Conservation (phyloP, 1,139 yeast species). For the Kluyveromyces marxianus region DNA sequence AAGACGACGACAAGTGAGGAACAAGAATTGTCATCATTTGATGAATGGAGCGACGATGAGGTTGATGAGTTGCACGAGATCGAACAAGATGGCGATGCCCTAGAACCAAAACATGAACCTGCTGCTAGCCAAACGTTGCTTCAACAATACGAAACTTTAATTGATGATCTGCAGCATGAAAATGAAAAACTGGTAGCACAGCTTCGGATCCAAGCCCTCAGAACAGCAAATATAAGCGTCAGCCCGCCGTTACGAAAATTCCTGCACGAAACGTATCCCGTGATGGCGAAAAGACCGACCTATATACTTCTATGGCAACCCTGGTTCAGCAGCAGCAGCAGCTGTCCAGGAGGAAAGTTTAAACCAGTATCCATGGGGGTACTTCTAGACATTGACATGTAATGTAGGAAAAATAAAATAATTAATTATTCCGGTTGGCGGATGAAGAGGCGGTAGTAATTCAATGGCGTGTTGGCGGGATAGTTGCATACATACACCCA, state of each 20-base stretch:
- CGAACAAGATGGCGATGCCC: not conserved
- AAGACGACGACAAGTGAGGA: too few relatives aligned
- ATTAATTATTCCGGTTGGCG: too few relatives aligned
- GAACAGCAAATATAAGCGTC: not conserved
- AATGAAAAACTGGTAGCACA: not conserved
- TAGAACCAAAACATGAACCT: not conserved
- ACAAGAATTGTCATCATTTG: not conserved
- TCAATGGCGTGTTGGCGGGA: too few relatives aligned
- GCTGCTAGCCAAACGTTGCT: not conserved
- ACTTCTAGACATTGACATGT: too few relatives aligned
- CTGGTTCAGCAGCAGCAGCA: not conserved
- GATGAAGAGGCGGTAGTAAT: too few relatives aligned
- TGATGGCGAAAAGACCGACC: not conserved
- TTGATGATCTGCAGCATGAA: not conserved
- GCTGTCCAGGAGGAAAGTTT: not conserved
- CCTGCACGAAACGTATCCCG: not conserved
- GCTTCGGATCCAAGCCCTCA: not conserved
- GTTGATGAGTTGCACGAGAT: not conserved
- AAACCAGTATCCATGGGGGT: too few relatives aligned
- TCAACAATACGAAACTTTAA: conserved; percentile 3
- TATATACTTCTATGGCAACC: conserved; percentile 3
- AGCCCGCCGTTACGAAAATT: not conserved
- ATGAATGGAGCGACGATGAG: conserved; percentile 1
- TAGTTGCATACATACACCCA: too few relatives aligned
- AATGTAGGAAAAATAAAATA: too few relatives aligned